Evolutionary conservation across 495 filamentous ascomycete genomes (phyloP), one percentile per base, ranked within the genome.

Genomic region (Aspergillus kassunensis): DNA sequence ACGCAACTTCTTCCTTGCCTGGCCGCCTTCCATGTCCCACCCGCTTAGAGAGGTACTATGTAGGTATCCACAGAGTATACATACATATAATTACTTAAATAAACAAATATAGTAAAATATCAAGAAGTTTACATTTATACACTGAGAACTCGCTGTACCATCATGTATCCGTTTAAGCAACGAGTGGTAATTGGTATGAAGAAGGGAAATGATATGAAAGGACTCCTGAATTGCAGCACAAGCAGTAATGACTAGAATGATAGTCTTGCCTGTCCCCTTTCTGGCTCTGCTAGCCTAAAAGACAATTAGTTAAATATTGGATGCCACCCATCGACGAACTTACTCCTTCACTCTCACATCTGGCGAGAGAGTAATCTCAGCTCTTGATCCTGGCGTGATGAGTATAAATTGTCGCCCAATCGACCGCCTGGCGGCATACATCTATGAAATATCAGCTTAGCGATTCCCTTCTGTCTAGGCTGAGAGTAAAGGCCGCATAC

Each of bases 391-490:
- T 13, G 93, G 93, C 8, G 95, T 97, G 63, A 99, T 99, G 7
- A 99, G 78, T 54, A 99, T 90, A 61, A 93, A 99, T 64, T 99
- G 93, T 49, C 90, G 84, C 10, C 91, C 88, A 35, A 92, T 84
- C 2, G 89, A 88, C 42, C 86, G 78, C 58, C 93, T 80, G 31
- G 93, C 95, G 12, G 90, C 89, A 49, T 78, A 74, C 60, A 95
- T 89, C 89, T 90, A 31, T 31, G 3, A 2, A 35, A 9, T 5
- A 10, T 31, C 68, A n/a, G 62, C n/a, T 62, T 35, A 53, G 47
- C n/a, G 31, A 41, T 54, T 19, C 16, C 30, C 6, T 13, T 15
- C 31, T 13, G n/a, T 1, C 24, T n/a, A 18, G n/a, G 44, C 20
- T 55, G 23, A 44, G 19, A 24, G 21, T 24, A 5, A 44, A 33